Evolutionary conservation across 176 grass and related monocot genomes (phyloP).

Genomic region (Phoenix dactylifera): DNA sequence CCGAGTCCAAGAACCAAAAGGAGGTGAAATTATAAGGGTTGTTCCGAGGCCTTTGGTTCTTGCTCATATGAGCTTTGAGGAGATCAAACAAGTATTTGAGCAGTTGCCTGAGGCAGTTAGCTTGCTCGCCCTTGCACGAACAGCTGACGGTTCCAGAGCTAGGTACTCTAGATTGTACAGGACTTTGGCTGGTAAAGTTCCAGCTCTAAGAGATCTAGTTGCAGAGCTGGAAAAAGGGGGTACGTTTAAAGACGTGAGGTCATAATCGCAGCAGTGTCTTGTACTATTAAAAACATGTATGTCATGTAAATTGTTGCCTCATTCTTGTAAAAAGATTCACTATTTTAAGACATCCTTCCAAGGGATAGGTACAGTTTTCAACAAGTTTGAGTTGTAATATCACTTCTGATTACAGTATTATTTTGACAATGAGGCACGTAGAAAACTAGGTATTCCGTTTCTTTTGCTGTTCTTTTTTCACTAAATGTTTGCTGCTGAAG

Average conservation of each 20-base stretch:
- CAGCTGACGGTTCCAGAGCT: constrained; percentile 85
- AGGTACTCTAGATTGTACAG: constrained; percentile 98
- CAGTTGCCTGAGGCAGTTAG: constrained; percentile 91
- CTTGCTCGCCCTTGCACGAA: constrained; percentile 85
- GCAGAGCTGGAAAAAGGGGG: constrained; percentile 76
- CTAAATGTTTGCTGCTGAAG: no score
- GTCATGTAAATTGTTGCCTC: no score
- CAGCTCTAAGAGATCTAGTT: constrained; percentile 77
- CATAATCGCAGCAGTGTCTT: constrained; percentile 23
- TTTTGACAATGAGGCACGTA: no score
- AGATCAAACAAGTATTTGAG: constrained; percentile 63
- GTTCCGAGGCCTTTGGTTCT: constrained; percentile 80
- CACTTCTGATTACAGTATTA: no score
- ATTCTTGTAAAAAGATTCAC: no score
- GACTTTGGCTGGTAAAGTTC: constrained; percentile 90
- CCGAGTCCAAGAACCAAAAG: constrained; percentile 77
- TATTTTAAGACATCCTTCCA: no score
- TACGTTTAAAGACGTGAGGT: constrained; percentile 78
- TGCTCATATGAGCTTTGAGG: constrained; percentile 74
- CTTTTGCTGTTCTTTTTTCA: no score
- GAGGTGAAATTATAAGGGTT: constrained; percentile 69
- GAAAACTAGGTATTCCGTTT: no score
- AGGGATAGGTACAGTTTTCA: no score
- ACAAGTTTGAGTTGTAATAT: no score
- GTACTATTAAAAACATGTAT: no score